Evolutionary conservation across 306 rosid species (phyloP).

Genomic region (Vicia sativa): DNA sequence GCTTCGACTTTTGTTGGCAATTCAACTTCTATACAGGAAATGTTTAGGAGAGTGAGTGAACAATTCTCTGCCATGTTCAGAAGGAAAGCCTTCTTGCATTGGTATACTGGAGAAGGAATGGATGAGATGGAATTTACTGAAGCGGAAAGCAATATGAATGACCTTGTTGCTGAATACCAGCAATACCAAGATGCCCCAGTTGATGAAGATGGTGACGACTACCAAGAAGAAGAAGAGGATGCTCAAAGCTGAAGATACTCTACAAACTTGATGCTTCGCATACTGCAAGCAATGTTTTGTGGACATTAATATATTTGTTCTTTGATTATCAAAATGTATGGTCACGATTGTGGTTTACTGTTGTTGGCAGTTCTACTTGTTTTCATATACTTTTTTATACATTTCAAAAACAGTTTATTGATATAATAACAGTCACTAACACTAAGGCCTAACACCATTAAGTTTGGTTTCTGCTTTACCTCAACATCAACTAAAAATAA

Average conservation of each 20-base stretch:
- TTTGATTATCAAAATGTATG: neutral
- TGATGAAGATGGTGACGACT: conserved; percentile 47
- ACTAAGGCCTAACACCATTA: neutral
- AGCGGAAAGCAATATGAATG: conserved; percentile 82
- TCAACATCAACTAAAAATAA: neutral
- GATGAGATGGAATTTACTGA: conserved; percentile 78
- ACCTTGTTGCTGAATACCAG: conserved; percentile 79
- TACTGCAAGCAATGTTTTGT: conserved; percentile 39
- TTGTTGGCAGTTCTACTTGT: conserved; percentile 7
- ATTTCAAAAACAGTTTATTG: conserved; percentile 10
- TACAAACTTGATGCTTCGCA: conserved; percentile 31
- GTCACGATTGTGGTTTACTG: conserved; percentile 23
- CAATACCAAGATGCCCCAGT: conserved; percentile 71
- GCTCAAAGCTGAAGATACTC: conserved; percentile 52
- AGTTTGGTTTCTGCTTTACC: neutral
- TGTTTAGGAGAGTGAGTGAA: conserved; percentile 80
- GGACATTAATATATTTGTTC: too few relatives aligned
- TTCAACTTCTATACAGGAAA: conserved; percentile 78
- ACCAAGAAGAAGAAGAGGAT: conserved; percentile 37
- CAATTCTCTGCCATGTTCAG: conserved; percentile 84
- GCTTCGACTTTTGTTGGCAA: conserved; percentile 77
- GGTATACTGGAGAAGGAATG: conserved; percentile 84
- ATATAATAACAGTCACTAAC: neutral
- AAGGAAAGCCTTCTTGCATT: conserved; percentile 86
- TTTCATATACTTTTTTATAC: neutral